phyloP scores from a whole-genome alignment of 2,329 filamentous ascomycete species.

The Xylariaceae sp. region DNA sequence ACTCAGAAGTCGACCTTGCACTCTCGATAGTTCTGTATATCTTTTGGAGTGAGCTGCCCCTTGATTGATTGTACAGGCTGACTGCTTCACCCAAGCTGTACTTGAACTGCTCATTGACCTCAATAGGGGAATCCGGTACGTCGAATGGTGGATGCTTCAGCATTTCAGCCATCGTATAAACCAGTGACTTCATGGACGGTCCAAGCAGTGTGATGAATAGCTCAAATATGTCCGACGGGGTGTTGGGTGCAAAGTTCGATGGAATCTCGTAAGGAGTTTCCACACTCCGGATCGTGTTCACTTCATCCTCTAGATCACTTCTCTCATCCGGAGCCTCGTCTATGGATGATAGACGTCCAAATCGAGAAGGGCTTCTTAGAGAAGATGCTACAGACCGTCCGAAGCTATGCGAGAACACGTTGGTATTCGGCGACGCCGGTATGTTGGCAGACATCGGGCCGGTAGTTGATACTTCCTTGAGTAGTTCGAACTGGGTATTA shows the following conservation, averaged over 20 bases:
- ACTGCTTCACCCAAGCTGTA: slow-evolving; percentile 77
- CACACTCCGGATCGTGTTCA: slow-evolving; percentile 14
- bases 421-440: slow-evolving; percentile 30
- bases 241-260: slow-evolving; percentile 39
- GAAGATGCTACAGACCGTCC: slow-evolving; percentile 22
- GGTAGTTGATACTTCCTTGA: slow-evolving; percentile 54
- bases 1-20: slow-evolving; percentile 60
- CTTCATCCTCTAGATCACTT: slow-evolving; percentile 42
- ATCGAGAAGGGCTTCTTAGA: slow-evolving; percentile 37
- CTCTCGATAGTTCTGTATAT: slow-evolving; percentile 78
- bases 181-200: slow-evolving; percentile 93
- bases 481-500: slow-evolving; percentile 77
- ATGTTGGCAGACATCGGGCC: slow-evolving; percentile 25
- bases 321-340: slow-evolving; percentile 57
- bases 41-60: slow-evolving; percentile 68
- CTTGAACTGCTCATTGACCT: slow-evolving; percentile 72
- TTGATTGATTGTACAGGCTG: slow-evolving; percentile 68
- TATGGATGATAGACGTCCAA: slow-evolving; percentile 52
- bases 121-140: slow-evolving; percentile 61
- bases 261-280: slow-evolving; percentile 13
- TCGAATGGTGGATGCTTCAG: slow-evolving; percentile 83
- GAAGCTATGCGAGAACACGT: slow-evolving; percentile 31
- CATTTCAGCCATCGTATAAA: slow-evolving; percentile 82
- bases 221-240: slow-evolving; percentile 81
- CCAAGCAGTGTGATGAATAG: slow-evolving; percentile 85